phyloP scores from a whole-genome alignment of 306 rosid species.

The Hippophae rhamnoides region DNA sequence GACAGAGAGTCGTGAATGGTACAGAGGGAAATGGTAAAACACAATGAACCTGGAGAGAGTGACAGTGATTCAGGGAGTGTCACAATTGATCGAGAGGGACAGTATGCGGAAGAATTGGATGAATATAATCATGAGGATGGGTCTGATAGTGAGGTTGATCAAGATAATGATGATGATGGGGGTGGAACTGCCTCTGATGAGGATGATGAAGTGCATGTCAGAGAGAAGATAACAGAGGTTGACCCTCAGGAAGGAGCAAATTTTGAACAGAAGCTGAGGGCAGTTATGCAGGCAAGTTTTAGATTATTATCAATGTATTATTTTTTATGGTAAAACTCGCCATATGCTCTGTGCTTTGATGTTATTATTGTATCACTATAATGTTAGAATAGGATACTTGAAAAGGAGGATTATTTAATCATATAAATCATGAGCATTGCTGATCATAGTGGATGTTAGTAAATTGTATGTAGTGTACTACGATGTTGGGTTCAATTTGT shows the following conservation, averaged over 20 bases:
- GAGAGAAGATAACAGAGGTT: slow-evolving; percentile 70
- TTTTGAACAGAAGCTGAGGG: slow-evolving; percentile 87
- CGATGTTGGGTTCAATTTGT: slow-evolving; percentile 10
- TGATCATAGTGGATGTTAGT: not conserved
- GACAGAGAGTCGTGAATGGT: slow-evolving; percentile 53
- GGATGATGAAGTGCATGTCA: slow-evolving; percentile 92
- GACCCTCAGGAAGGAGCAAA: slow-evolving; percentile 89
- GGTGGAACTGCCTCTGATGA: slow-evolving; percentile 83
- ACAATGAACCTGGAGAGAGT: slow-evolving; percentile 43
- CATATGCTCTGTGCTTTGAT: not conserved
- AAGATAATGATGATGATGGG: slow-evolving; percentile 59
- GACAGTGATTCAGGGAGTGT: slow-evolving; percentile 88
- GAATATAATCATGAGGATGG: slow-evolving; percentile 77
- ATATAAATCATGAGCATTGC: not conserved
- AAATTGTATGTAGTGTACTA: not conserved
- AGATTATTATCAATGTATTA: slow-evolving; percentile 13
- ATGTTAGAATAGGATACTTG: not conserved
- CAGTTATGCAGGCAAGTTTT: slow-evolving; percentile 77
- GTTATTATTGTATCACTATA: not conserved
- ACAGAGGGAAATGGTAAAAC: slow-evolving; percentile 52
- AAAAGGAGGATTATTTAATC: not conserved
- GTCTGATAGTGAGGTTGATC: slow-evolving; percentile 51
- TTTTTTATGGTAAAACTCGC: slow-evolving; percentile 9
- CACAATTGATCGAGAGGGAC: slow-evolving; percentile 58
- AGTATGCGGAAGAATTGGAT: slow-evolving; percentile 69